Evolutionary conservation across 148 eudicot genomes (phyloP).

Genomic region (Vaccinium darrowii): DNA sequence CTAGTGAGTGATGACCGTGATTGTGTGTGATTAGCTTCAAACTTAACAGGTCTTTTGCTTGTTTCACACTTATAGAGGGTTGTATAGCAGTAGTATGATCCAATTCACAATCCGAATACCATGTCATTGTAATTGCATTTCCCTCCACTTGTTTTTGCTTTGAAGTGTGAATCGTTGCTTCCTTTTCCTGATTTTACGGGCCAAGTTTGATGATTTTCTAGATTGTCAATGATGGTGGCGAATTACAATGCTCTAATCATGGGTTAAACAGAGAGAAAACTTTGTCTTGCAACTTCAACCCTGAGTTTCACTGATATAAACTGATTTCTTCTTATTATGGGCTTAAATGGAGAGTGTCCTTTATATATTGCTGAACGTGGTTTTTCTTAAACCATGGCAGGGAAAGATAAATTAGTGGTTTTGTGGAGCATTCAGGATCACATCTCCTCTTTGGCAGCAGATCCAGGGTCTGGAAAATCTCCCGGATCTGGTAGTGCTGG

Average conservation of each 20-base stretch:
- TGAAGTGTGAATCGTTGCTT: not conserved
- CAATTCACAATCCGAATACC: not conserved
- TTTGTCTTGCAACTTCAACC: not conserved
- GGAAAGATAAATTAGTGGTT: constrained; percentile 87
- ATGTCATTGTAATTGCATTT: not conserved
- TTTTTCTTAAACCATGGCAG: constrained; percentile 33
- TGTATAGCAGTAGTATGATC: not conserved
- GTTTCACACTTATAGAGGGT: not conserved
- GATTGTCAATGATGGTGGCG: not conserved
- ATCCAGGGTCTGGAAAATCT: constrained; percentile 55
- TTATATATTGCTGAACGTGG: not conserved
- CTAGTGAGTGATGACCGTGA: not conserved
- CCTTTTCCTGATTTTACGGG: not conserved
- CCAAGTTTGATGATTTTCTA: not conserved
- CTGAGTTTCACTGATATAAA: not conserved
- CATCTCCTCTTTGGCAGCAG: constrained; percentile 69
- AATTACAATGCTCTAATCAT: not conserved
- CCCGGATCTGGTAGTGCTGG: constrained; percentile 45
- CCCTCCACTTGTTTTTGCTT: not conserved
- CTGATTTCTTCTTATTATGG: not conserved
- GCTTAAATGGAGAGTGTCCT: not conserved
- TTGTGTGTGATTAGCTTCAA: not conserved
- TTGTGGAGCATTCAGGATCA: constrained; percentile 97
- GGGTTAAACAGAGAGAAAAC: too few species aligned
- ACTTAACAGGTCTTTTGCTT: not conserved